phyloP scores from a whole-genome alignment of 305 asterid species.

The Fraxinus sp. region DNA sequence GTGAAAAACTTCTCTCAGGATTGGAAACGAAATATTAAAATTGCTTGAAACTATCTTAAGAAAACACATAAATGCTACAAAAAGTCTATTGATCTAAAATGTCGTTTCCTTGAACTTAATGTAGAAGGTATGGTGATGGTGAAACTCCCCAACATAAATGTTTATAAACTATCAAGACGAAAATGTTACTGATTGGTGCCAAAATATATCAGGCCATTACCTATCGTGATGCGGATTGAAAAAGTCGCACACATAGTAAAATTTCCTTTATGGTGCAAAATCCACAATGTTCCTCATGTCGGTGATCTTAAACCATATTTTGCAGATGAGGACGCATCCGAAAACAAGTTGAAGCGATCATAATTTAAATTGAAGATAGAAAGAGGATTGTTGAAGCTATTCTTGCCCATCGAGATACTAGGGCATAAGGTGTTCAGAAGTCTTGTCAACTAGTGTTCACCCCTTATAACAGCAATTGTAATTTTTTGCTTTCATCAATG shows the following conservation, averaged over 20 bases:
- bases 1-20: background rate
- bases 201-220: background rate
- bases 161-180: background rate
- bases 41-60: background rate
- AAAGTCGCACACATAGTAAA: background rate
- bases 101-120: background rate
- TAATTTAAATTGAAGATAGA: background rate
- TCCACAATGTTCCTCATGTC: background rate
- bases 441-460: background rate
- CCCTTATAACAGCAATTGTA: background rate
- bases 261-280: background rate
- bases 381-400: background rate
- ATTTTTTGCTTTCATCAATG: background rate
- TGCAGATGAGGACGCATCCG: background rate
- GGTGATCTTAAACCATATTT: background rate
- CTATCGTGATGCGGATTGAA: background rate
- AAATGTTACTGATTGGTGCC: background rate
- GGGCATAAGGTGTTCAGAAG: background rate
- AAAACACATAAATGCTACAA: background rate
- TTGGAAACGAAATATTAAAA: background rate
- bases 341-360: background rate
- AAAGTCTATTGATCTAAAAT: background rate
- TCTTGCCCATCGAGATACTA: background rate
- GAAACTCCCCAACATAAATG: background rate
- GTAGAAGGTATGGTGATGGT: background rate